A percentile compares a stretch with the other conserved stretches of the same genome.
Conservation (phyloP, 2,329 filamentous ascomycete genomes). For the Rhytidhysteron rufulum region DNA sequence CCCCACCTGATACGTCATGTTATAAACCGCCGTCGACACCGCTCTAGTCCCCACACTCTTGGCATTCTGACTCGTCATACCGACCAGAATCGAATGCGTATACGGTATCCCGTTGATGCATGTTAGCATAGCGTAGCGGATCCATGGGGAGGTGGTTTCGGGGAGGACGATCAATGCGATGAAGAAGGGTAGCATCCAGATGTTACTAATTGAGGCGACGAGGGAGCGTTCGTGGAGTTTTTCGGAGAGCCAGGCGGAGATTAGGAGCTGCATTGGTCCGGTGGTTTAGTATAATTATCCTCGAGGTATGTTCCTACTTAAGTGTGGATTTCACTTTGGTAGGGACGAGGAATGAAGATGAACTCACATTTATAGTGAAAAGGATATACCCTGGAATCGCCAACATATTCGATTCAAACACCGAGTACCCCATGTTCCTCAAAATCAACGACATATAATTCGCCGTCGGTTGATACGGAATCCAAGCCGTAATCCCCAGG, state of each 20-base stretch:
- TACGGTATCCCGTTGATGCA: constrained; percentile 48
- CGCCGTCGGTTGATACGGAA: too few species aligned
- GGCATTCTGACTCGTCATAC: constrained; percentile 47
- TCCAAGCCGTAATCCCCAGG: constrained; percentile 25
- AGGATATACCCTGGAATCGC: constrained; percentile 31
- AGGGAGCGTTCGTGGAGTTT: constrained; percentile 45
- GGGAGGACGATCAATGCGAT: constrained; percentile 42
- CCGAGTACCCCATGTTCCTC: too few species aligned
- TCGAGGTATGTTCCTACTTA: too few species aligned
- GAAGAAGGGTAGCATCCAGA: constrained; percentile 51
- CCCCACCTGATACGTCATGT: constrained; percentile 25
- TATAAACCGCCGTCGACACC: constrained; percentile 49
- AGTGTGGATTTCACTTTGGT: too few species aligned
- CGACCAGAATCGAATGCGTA: constrained; percentile 47
- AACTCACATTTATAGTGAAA: too few species aligned
- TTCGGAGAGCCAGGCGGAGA: constrained; percentile 46
- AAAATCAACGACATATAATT: too few species aligned
- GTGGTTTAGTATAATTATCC: too few species aligned
- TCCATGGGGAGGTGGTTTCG: constrained; percentile 38
- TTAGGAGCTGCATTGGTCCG: constrained; percentile 44
- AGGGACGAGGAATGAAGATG: too few species aligned
- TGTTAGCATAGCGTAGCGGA: constrained; percentile 38
- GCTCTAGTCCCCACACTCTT: constrained; percentile 49
- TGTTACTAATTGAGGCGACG: constrained; percentile 44
- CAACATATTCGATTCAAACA: constrained; percentile 21